A percentile compares a stretch with the other conserved stretches of the same genome.
Conservation (phyloP, 2,329 filamentous ascomycete species). For the Alternaria triticina region DNA sequence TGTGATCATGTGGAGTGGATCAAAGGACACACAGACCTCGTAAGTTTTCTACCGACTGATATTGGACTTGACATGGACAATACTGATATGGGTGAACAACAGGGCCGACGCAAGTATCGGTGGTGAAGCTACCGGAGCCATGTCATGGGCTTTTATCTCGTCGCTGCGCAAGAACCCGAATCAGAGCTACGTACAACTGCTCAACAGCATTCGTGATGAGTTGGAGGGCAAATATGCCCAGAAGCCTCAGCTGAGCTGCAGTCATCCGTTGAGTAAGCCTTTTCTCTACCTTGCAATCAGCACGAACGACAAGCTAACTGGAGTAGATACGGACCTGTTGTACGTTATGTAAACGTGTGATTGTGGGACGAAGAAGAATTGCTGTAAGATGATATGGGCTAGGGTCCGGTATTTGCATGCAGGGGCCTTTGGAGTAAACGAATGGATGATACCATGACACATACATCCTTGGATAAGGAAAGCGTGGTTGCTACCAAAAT, state of each 20-base stretch:
- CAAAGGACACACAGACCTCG: constrained; percentile 94
- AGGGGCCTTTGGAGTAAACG: not conserved
- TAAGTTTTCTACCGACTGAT: constrained; percentile 55
- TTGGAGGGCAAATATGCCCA: constrained; percentile 86
- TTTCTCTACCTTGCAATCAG: not conserved
- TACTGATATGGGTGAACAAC: not conserved
- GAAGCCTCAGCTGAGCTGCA: constrained; percentile 95
- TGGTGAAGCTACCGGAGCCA: constrained; percentile 90
- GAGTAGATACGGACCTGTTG: constrained; percentile 22
- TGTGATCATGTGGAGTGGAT: constrained; percentile 97
- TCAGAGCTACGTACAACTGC: constrained; percentile 92
- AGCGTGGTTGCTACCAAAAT: not conserved
- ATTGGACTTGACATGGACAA: not conserved
- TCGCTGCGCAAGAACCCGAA: constrained; percentile 91
- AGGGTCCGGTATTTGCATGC: not conserved
- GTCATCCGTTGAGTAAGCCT: constrained; percentile 84
- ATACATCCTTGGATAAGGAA: not conserved
- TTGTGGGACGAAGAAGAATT: not conserved
- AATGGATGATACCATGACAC: not conserved
- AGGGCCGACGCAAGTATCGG: constrained; percentile 90
- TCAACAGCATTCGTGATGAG: constrained; percentile 94
- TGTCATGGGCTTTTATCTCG: constrained; percentile 96
- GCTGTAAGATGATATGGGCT: not conserved
- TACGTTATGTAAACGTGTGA: constrained; percentile 20
- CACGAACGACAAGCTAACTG: not conserved